Evolutionary conservation across 2,329 filamentous ascomycete genomes (phyloP), one percentile per base, ranked within the genome.

Genomic region (Chlorencoelia australis): DNA sequence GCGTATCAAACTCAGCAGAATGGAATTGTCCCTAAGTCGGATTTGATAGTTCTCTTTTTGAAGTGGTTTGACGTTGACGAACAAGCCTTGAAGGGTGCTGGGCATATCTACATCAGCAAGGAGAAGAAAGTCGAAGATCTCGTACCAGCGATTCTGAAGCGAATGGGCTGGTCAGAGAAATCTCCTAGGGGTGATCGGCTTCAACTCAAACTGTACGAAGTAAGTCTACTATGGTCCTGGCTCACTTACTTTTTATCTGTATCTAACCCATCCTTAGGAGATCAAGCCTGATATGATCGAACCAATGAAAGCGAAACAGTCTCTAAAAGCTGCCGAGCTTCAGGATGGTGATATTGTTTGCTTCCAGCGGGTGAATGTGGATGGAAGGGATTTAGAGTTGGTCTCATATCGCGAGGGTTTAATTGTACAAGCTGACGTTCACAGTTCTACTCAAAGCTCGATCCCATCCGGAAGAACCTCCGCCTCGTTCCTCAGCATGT

Each of bases 271-370:
- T 8, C 32, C 17, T 20, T 40, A 75, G 70, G 91, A 98, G 65
- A 96, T 98, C 62, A 98, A 96, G 62, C 87, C 88, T 34, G 84
- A 78, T 42, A 96, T 96, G 88, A 94, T 98, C 48, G 93, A 98
- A 56, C 71, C 75, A 5, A 81, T 98, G 67, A 96, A 95, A 62
- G 73, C 80, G 0, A 96, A 94, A 63, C 78, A 86, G 54, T 86
- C 87, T 0, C 70, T 98, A 41, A 83, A 87, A 47, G 79, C 84
- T 41, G 91, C 91, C 2, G 93, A 98, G 58, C 82, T 98, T 16
- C 89, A 96, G 57, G 89, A 98, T 52, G 91, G 91, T 32, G 91
- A 98, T 55, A 94, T 98, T 48, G 77, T 98, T 39, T 94, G 88
- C 55, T 95, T 96, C 63, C 91, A 98, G 58, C 74, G 75, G 41